These are phyloP conservation scores for Shiraia bambusicola DNA, from an alignment of 2,329 filamentous ascomycete species.

Conservation along the genomic window DNA sequence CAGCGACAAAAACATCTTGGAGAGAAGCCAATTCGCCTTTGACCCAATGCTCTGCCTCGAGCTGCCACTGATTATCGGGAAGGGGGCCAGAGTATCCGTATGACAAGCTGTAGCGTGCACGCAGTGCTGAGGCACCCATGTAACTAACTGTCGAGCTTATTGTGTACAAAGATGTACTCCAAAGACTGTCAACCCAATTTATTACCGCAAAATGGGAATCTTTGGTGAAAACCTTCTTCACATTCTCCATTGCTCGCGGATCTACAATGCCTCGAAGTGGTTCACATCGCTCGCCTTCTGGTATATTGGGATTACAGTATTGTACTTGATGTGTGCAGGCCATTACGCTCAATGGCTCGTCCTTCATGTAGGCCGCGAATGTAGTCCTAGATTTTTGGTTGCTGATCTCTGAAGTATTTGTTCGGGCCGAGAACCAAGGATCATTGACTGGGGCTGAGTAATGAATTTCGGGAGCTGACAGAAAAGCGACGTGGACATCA, in stretches of 20 bases:
- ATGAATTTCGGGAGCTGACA: conserved; percentile 28
- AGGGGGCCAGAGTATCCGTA: conserved; percentile 18
- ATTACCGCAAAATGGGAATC: conserved; percentile 5
- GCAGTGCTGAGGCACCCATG: conserved; percentile 12
- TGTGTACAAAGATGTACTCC: conserved; percentile 4
- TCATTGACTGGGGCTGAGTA: conserved; percentile 31
- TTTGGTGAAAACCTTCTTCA: conserved; percentile 5
- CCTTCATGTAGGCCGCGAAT: conserved; percentile 14
- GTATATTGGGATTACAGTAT: conserved; percentile 34
- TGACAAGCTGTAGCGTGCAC: conserved; percentile 12
- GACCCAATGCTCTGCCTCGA: conserved; percentile 37
- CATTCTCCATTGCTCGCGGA: background rate
- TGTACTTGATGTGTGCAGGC: conserved; percentile 41
- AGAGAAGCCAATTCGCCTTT: conserved; percentile 30
- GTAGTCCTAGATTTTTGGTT: conserved; percentile 2
- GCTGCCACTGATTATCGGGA: conserved; percentile 40
- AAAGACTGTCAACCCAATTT: conserved; percentile 5
- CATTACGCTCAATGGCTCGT: conserved; percentile 24
- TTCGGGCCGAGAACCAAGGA: conserved; percentile 35
- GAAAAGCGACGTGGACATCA: conserved; percentile 37
- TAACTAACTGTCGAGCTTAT: conserved; percentile 7
- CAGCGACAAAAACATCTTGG: conserved; percentile 23
- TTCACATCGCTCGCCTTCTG: conserved; percentile 17
- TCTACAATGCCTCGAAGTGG: conserved; percentile 17
- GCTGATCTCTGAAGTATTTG: conserved; percentile 1